Evolutionary conservation across 768 basidiomycete species (phyloP).

Genomic region (Tricholoma matsutake): DNA sequence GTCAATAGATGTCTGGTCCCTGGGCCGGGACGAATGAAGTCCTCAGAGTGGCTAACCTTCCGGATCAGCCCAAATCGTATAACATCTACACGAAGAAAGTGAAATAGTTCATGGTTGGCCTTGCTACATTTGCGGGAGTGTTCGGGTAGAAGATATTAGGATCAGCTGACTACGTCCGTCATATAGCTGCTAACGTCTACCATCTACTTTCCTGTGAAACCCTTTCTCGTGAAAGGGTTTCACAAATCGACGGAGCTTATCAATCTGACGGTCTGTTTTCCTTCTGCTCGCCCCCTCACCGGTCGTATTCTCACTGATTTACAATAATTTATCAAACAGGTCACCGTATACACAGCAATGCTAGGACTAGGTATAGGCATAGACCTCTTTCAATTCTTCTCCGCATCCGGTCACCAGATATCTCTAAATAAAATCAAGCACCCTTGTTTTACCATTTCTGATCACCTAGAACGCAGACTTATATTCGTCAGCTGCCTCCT

Average conservation of each 20-base stretch:
- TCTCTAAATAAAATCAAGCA: slow-evolving; percentile 32
- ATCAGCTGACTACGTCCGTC: not conserved
- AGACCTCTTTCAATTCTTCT: not conserved
- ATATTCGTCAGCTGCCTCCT: slow-evolving; percentile 61
- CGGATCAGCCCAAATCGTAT: too few species aligned
- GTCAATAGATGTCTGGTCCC: too few species aligned
- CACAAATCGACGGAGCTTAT: slow-evolving; percentile 66
- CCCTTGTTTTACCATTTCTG: slow-evolving; percentile 70
- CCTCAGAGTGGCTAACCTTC: too few species aligned
- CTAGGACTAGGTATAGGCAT: slow-evolving; percentile 53
- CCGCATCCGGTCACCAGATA: not conserved
- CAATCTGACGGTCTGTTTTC: slow-evolving; percentile 63
- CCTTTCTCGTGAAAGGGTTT: slow-evolving; percentile 61
- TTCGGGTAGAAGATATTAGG: slow-evolving; percentile 48
- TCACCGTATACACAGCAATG: slow-evolving; percentile 69
- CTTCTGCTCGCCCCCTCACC: slow-evolving; percentile 5
- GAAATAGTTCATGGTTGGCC: not conserved
- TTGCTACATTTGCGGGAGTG: slow-evolving; percentile 50
- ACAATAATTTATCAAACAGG: slow-evolving; percentile 29
- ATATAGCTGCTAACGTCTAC: slow-evolving; percentile 69
- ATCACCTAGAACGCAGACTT: slow-evolving; percentile 60
- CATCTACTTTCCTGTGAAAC: slow-evolving; percentile 80
- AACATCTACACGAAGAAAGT: too few species aligned
- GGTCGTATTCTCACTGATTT: not conserved
- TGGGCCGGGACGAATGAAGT: too few species aligned